Evolutionary conservation across 352 stramenopile species (phyloP), one percentile per base, ranked within the genome.

Genomic region (Phytophthora litchii): DNA sequence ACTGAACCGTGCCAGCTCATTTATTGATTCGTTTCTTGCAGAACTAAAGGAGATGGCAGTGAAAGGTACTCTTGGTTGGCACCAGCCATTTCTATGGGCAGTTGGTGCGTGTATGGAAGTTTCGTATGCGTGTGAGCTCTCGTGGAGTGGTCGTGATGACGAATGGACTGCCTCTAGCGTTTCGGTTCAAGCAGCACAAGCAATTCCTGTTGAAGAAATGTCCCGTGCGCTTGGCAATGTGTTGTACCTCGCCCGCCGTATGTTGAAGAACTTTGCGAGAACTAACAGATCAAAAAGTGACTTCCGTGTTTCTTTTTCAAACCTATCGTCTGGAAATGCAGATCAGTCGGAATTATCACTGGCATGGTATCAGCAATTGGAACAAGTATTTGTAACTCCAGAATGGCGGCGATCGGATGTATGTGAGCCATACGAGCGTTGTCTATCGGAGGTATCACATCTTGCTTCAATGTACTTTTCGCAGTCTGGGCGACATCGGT

Each of bases 401-500:
- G 54, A 62, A 41, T 61, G 38, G 52, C 55, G 25, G 10, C 27
- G 40, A 50, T 40, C 27, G 42, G 48, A 23, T 19, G 20, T 7
- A 12, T 77, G 60, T 17, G 73, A 77, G 12, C 20, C 44, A 6
- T 83, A 86, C 12, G 70, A 92, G 47, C 72, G 72, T 3, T 90
- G 77, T 14, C 60, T 90, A 14, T 90, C 72, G 27, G 83, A 94
- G 60, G 47, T 94, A 10, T 90, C 85, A 1, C 81, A 91, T 45
- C 54, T 91, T 41, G 81, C 83, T 19, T 91, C 85, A 5, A 74
- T 92, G 23, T 78, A 94, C 32, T 94, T 86, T 50, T 91, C 76
- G 1, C 74, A 78, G 1, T 85, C 81, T 29, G 83, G 83, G 4
- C 70, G 83, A 1, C 81, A 91, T 45, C 83, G 85, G 11, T 88